These are phyloP conservation scores for Ophiocordyceps camponoti-floridani DNA, from an alignment of 2,329 filamentous ascomycete genomes.

Conservation along the genomic window DNA sequence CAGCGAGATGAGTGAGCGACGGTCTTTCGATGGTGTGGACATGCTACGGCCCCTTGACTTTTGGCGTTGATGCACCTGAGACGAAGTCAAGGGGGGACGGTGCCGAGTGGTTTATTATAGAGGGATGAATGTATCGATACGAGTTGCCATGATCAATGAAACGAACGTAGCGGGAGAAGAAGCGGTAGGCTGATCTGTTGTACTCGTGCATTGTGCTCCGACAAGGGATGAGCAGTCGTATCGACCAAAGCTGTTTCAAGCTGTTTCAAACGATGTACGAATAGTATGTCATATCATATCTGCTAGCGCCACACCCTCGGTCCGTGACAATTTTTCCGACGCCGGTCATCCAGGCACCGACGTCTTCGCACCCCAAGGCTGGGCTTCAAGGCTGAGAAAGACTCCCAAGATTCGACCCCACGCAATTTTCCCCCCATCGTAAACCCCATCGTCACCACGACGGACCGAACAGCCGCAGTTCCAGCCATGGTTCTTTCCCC, in stretches of 20 bases:
- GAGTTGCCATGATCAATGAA: neutral
- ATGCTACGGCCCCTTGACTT: no score
- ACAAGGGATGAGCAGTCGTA: neutral
- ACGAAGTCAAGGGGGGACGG: no score
- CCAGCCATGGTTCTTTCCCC: neutral
- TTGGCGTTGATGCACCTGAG: no score
- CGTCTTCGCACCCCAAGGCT: no score
- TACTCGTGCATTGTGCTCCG: no score
- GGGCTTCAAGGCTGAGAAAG: neutral
- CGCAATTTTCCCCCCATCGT: neutral
- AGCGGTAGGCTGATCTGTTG: neutral
- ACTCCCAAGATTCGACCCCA: neutral
- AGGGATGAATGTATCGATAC: no score
- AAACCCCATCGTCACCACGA: neutral
- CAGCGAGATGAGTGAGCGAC: neutral
- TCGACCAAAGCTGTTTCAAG: no score
- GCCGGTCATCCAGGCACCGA: neutral
- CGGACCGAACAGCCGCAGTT: neutral
- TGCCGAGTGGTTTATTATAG: no score
- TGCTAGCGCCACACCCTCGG: neutral
- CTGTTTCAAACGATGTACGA: no score
- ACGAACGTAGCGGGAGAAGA: neutral
- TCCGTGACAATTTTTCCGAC: neutral
- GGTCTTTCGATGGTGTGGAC: no score
- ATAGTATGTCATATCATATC: no score